These are phyloP conservation scores for Gossypium gossypioides DNA, from an alignment of 441 rosid species.

Conservation along the genomic window DNA sequence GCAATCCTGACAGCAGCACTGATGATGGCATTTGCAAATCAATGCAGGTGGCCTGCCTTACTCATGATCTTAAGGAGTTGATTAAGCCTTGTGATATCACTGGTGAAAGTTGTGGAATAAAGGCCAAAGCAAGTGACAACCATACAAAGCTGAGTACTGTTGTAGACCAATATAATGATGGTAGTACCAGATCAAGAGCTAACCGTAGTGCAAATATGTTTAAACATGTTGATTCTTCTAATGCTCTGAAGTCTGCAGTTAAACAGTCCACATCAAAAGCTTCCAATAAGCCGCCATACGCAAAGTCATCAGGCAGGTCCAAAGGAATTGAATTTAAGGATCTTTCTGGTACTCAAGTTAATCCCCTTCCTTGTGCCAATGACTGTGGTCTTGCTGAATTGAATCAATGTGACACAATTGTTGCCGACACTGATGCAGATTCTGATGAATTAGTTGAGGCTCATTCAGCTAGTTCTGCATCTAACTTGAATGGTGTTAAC, in stretches of 20 bases:
- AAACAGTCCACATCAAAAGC: constrained; percentile 8
- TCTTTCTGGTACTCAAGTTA: constrained; percentile 12
- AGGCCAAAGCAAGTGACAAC: neutral
- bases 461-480: constrained; percentile 23
- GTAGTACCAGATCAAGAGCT: constrained; percentile 12
- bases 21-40: constrained; percentile 14
- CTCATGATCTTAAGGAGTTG: neutral
- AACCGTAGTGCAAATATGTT: neutral
- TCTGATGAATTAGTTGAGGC: constrained; percentile 11
- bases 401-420: constrained; percentile 13
- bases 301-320: constrained; percentile 18
- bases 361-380: constrained; percentile 16
- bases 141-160: constrained; percentile 4
- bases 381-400: constrained; percentile 9
- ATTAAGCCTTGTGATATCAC: constrained; percentile 1
- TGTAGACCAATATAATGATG: constrained; percentile 13
- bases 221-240: constrained; percentile 2
- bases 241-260: constrained; percentile 1
- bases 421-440: constrained; percentile 9
- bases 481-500: constrained; percentile 18
- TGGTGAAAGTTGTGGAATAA: constrained; percentile 3
- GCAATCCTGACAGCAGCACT: constrained; percentile 11
- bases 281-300: constrained; percentile 5
- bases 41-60: constrained; percentile 4
- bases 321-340: constrained; percentile 18